Evolutionary conservation across 2,329 filamentous ascomycete species (phyloP).

Genomic region (Diaporthe ilicicola): DNA sequence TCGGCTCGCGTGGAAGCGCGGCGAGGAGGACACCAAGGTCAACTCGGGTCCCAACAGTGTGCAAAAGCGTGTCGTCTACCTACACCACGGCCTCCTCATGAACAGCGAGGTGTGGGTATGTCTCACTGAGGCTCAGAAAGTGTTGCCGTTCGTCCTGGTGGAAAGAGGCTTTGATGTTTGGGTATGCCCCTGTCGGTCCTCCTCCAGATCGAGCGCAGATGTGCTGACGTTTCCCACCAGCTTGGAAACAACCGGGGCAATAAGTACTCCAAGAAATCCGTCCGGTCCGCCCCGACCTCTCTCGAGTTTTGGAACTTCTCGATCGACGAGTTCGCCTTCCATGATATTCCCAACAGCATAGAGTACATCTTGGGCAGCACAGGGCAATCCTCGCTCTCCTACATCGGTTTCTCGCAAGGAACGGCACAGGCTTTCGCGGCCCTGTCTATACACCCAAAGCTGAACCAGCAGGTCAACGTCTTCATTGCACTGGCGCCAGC

Average conservation of each 20-base stretch:
- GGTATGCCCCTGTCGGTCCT: constrained; percentile 58
- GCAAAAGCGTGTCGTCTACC: constrained; percentile 87
- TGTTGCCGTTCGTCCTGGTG: constrained; percentile 87
- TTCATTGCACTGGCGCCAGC: constrained; percentile 96
- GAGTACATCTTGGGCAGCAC: constrained; percentile 89
- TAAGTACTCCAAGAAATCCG: constrained; percentile 98
- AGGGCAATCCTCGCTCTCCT: constrained; percentile 83
- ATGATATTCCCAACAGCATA: constrained; percentile 96
- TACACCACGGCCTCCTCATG: constrained; percentile 97
- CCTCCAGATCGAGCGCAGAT: constrained; percentile 35
- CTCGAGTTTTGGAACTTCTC: constrained; percentile 95
- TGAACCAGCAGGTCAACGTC: constrained; percentile 93
- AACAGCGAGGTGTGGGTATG: constrained; percentile 99
- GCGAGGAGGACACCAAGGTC: constrained; percentile 81
- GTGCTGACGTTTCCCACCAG: constrained; percentile 51
- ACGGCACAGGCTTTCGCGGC: constrained; percentile 97
- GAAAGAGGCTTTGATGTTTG: constrained; percentile 96
- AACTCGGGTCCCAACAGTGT: constrained; percentile 75
- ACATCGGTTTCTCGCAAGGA: constrained; percentile 96
- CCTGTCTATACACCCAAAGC: constrained; percentile 86
- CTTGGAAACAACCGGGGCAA: constrained; percentile 98
- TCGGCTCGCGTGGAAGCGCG: constrained; percentile 81
- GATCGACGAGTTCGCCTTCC: constrained; percentile 97
- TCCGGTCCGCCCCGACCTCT: constrained; percentile 77
- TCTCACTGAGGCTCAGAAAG: constrained; percentile 84